Evolutionary conservation across 164 flowering plant genomes (phyloP), one percentile per base, ranked within the genome.

Genomic region (Taxillus chinensis): DNA sequence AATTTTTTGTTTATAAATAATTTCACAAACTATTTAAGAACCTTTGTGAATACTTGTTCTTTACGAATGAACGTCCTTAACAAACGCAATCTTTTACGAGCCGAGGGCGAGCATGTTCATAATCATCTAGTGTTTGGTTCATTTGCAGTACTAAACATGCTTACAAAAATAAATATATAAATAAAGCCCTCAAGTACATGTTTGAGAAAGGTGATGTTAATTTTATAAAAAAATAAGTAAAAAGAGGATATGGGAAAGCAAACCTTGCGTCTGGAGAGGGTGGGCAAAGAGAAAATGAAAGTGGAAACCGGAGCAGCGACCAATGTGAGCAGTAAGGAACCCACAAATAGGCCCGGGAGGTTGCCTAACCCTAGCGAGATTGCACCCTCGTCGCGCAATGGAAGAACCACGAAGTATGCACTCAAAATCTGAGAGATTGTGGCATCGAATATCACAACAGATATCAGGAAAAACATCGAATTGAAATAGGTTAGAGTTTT

Each of bases 361-460:
- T 84, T 86, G 14, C 79, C 82, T 37, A 93, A 67, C 39, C 99
- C 99, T 52, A 93, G 67, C 0, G 99, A 90, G 54, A 93, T 87
- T 2, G 99, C 99, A 5, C 97, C 97, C 68, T 93, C 99, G 60
- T 93, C 99, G 7, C 99, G 87, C 64, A 93, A 78, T 3, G 99
- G 99, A 51, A 93, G 84, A 51, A 93, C 85, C 55, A 89, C 86
- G 61, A 93, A 93, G 62, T 93, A 93, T 0, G 99, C 95, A 64
- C 96, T 83, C 75, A 93, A 74, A 51, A 93, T 86, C 98, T 93
- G 82, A 40, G 68, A 70, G 3, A 56, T 6, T 3, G 58, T 7
- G 9, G 51, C 10, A 7, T 7, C 27, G 27, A 27, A 27, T 27
- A 27, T 27, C 10, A 48, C 9, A 48, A 48, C 51, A 48, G 13